A percentile compares a stretch with the other conserved stretches of the same genome.
Conservation (phyloP, 1,284 basidiomycete genomes). For the Cutaneotrichosporon cavernicola region DNA sequence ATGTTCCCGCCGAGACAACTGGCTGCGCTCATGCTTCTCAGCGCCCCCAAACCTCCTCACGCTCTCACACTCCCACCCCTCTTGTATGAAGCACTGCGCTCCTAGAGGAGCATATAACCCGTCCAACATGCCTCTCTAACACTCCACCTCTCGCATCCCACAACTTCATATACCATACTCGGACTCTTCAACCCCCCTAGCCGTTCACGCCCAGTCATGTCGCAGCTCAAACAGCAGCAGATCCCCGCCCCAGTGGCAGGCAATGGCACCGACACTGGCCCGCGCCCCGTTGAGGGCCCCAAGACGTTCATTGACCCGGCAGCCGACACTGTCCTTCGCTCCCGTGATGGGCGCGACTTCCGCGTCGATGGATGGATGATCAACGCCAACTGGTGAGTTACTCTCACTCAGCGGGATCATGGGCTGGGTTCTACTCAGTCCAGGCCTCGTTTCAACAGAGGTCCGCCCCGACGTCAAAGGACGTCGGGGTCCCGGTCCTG, state of each 20-base stretch:
- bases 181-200: background rate
- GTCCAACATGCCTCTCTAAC: background rate
- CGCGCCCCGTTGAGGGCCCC: background rate
- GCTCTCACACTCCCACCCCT: background rate
- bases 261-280: background rate
- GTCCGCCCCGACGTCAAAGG: background rate
- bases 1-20: background rate
- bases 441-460: slow-evolving; percentile 7
- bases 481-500: too few species aligned
- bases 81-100: background rate
- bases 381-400: slow-evolving; percentile 31
- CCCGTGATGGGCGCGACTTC: slow-evolving; percentile 27
- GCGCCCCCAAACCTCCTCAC: background rate
- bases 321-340: slow-evolving; percentile 30
- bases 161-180: background rate
- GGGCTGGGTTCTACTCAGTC: background rate
- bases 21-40: background rate
- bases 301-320: slow-evolving; percentile 28
- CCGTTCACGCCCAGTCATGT: background rate
- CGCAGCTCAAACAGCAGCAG: slow-evolving; percentile 7
- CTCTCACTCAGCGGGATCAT: slow-evolving; percentile 4
- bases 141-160: background rate
- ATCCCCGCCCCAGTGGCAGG: background rate
- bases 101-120: background rate
- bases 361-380: slow-evolving; percentile 28